Conservation (phyloP, 2,329 filamentous ascomycete species). For the Cadophora gregata region DNA sequence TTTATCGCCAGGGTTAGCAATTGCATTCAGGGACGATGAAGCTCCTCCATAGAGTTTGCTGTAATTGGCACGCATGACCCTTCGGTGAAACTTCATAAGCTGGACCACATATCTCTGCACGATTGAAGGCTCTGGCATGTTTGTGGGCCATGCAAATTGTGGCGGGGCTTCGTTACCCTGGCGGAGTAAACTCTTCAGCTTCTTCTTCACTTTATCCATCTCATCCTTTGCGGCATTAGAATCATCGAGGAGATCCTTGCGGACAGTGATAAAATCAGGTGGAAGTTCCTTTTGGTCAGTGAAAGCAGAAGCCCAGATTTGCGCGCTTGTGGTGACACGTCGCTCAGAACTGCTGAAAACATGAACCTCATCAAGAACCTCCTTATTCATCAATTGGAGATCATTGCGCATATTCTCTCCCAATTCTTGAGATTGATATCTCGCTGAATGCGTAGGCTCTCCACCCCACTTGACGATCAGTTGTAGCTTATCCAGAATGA, state of each 20-base stretch:
- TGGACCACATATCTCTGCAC: slow-evolving; percentile 92
- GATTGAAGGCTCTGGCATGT: slow-evolving; percentile 91
- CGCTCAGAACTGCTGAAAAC: slow-evolving; percentile 97
- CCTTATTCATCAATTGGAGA: slow-evolving; percentile 87
- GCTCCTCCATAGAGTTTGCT: slow-evolving; percentile 74
- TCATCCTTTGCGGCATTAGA: slow-evolving; percentile 98
- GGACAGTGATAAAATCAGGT: slow-evolving; percentile 84
- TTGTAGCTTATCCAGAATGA: slow-evolving; percentile 94
- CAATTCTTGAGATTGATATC: slow-evolving; percentile 94
- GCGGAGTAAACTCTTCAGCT: slow-evolving; percentile 88
- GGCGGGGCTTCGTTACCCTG: slow-evolving; percentile 93
- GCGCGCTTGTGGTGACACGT: slow-evolving; percentile 91
- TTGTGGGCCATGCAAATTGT: slow-evolving; percentile 97
- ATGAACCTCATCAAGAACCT: slow-evolving; percentile 88
- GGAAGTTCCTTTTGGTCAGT: slow-evolving; percentile 84
- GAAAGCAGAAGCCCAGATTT: slow-evolving; percentile 94
- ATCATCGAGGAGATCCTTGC: slow-evolving; percentile 94
- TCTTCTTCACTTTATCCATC: slow-evolving; percentile 99
- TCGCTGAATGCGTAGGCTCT: slow-evolving; percentile 94
- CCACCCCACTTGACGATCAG: slow-evolving; percentile 99
- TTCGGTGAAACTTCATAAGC: slow-evolving; percentile 95
- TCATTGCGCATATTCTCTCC: slow-evolving; percentile 97
- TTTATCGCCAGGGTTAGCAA: slow-evolving; percentile 55
- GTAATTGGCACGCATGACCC: slow-evolving; percentile 95
- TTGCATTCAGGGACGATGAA: slow-evolving; percentile 65